These are phyloP conservation scores for Senecio squalidus DNA, from an alignment of 140 eudicot genomes.

Conservation along the genomic window DNA sequence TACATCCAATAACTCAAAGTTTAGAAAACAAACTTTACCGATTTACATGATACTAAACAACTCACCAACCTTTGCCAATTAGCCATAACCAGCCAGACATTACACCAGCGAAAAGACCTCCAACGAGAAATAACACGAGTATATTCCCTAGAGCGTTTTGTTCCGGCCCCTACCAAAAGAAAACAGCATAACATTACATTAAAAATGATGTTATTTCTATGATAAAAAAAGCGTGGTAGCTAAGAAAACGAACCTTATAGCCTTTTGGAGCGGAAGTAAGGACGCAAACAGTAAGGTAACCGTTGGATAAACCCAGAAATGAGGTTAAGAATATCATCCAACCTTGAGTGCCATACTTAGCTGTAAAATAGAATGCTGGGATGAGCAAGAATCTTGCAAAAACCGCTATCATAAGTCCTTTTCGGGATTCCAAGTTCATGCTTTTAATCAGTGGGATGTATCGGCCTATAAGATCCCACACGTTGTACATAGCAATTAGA, in stretches of 20 bases:
- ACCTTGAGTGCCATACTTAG: slow-evolving; percentile 49
- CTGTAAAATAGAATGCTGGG: slow-evolving; percentile 54
- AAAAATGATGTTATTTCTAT: background rate
- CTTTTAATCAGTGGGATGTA: slow-evolving; percentile 34
- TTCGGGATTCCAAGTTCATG: slow-evolving; percentile 48
- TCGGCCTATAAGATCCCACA: slow-evolving; percentile 59
- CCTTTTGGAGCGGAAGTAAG: slow-evolving; percentile 52
- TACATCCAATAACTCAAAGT: no score
- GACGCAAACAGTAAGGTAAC: slow-evolving; percentile 54
- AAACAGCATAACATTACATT: background rate
- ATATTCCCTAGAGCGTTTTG: slow-evolving; percentile 65
- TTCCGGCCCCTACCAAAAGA: slow-evolving; percentile 47
- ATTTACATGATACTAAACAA: background rate
- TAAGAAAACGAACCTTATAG: slow-evolving; percentile 42
- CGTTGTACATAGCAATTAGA: slow-evolving; percentile 49
- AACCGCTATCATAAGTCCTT: slow-evolving; percentile 30
- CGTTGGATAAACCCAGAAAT: slow-evolving; percentile 48
- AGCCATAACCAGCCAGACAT: slow-evolving; percentile 55
- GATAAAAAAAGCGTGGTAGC: background rate
- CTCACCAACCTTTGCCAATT: slow-evolving; percentile 56
- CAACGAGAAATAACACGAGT: slow-evolving; percentile 33
- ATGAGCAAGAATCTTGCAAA: slow-evolving; percentile 44
- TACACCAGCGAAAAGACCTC: slow-evolving; percentile 46
- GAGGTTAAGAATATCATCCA: slow-evolving; percentile 55
- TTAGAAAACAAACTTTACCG: no score